These are phyloP conservation scores for Lupinus albus DNA, from an alignment of 306 rosid genomes.

Conservation along the genomic window DNA sequence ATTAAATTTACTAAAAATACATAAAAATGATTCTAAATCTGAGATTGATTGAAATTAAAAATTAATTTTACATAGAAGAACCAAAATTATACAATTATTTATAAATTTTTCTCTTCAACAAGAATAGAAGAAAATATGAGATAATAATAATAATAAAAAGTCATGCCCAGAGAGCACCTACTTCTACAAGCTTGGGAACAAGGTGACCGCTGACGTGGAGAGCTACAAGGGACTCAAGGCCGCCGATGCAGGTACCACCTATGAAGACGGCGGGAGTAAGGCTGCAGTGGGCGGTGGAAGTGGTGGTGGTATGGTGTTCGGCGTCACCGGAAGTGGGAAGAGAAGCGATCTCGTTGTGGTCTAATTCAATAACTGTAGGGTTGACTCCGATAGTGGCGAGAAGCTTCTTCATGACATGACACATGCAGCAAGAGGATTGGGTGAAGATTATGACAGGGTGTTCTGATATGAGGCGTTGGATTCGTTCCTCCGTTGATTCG, in stretches of 20 bases:
- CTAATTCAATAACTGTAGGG: conserved; percentile 94
- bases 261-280: conserved; percentile 73
- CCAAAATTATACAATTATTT: conserved; percentile 49
- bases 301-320: conserved; percentile 4
- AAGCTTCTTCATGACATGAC: conserved; percentile 98
- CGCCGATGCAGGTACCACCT: conserved; percentile 79
- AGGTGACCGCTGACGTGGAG: conserved; percentile 96
- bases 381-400: conserved; percentile 86
- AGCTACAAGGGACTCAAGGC: conserved; percentile 89
- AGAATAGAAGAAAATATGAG: neutral
- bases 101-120: neutral
- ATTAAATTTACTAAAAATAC: too few species aligned
- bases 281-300: conserved; percentile 24
- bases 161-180: conserved; percentile 86
- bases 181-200: conserved; percentile 80
- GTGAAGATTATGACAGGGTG: conserved; percentile 90
- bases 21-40: neutral
- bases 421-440: conserved; percentile 93
- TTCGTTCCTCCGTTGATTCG: conserved; percentile 72
- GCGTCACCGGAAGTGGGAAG: conserved; percentile 54
- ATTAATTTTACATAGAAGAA: conserved; percentile 8
- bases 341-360: conserved; percentile 83
- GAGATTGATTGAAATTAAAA: conserved; percentile 2
- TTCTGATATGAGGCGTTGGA: conserved; percentile 92
- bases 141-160: neutral